Evolutionary conservation across 1,139 yeast genomes (phyloP).

Genomic region (Blastobotrys petasosporus): DNA sequence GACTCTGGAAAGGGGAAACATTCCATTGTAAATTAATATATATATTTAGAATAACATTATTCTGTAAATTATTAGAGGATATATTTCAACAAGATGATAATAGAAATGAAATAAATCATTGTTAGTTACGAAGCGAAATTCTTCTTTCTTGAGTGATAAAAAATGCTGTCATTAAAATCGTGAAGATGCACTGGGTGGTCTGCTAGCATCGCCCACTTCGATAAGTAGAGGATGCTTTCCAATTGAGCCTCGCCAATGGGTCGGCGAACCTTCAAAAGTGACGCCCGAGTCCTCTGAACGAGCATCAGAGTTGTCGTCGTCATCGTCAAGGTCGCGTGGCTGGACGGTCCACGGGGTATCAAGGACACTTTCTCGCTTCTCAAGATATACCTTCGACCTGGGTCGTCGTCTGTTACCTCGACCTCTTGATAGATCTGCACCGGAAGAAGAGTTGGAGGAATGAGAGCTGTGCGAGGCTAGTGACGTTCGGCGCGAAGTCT

Average conservation of each 20-base stretch:
- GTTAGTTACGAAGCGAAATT: background rate
- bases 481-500: constrained; percentile 5
- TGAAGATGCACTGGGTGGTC: constrained; percentile 9
- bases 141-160: background rate
- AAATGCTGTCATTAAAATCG: constrained; percentile 5
- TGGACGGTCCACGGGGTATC: constrained; percentile 13
- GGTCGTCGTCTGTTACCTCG: constrained; percentile 13
- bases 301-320: constrained; percentile 3
- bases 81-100: background rate
- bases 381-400: constrained; percentile 12
- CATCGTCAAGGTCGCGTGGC: constrained; percentile 5
- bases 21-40: background rate
- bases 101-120: too few species aligned
- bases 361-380: constrained; percentile 11
- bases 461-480: constrained; percentile 4
- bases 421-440: constrained; percentile 13
- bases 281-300: constrained; percentile 12
- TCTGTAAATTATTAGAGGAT: background rate
- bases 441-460: constrained; percentile 7
- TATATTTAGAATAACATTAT: background rate
- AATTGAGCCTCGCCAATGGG: constrained; percentile 9
- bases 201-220: constrained; percentile 12
- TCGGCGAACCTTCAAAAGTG: constrained; percentile 10
- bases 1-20: background rate
- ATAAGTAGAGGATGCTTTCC: constrained; percentile 11